Evolutionary conservation across 2,329 filamentous ascomycete species (phyloP).

Genomic region (Elsinoe perseae): DNA sequence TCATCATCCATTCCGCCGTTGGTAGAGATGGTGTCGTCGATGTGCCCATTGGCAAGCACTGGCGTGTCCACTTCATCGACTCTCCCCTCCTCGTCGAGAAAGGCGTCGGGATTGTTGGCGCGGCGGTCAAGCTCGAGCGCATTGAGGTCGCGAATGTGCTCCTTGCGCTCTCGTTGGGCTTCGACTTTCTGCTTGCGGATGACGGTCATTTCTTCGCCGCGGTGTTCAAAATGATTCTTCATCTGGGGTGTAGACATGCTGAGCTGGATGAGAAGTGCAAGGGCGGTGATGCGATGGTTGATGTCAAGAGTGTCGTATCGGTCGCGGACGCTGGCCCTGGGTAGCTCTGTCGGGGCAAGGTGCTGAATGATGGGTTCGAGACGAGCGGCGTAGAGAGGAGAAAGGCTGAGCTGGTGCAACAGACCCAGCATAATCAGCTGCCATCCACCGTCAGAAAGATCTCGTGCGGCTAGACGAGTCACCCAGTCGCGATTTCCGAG

Average conservation of each 20-base stretch:
- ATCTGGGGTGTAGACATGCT: slow-evolving; percentile 80
- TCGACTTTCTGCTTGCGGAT: slow-evolving; percentile 95
- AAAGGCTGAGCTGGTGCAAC: slow-evolving; percentile 73
- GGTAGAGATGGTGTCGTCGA: slow-evolving; percentile 47
- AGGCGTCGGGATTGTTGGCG: slow-evolving; percentile 11
- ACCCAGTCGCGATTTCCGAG: slow-evolving; percentile 72
- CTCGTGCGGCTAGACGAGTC: slow-evolving; percentile 69
- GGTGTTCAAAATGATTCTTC: slow-evolving; percentile 82
- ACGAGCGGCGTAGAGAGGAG: slow-evolving; percentile 57
- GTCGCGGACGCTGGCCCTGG: slow-evolving; percentile 62
- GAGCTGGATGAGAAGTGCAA: slow-evolving; percentile 81
- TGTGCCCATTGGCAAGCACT: slow-evolving; percentile 17
- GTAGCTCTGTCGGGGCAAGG: slow-evolving; percentile 69
- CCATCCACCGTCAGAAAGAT: slow-evolving; percentile 87
- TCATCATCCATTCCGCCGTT: slow-evolving; percentile 49
- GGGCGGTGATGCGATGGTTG: slow-evolving; percentile 68
- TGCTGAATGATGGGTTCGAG: slow-evolving; percentile 75
- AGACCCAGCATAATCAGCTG: slow-evolving; percentile 81
- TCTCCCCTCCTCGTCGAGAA: slow-evolving; percentile 10
- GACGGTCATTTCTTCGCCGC: slow-evolving; percentile 86
- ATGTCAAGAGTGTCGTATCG: slow-evolving; percentile 72
- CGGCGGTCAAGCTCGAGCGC: slow-evolving; percentile 26
- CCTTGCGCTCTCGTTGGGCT: slow-evolving; percentile 68
- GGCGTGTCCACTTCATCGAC: slow-evolving; percentile 11
- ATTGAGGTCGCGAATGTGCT: slow-evolving; percentile 48